Base-by-base conservation (phyloP, 257 asterid genomes). In the Solanum piurae region DNA sequence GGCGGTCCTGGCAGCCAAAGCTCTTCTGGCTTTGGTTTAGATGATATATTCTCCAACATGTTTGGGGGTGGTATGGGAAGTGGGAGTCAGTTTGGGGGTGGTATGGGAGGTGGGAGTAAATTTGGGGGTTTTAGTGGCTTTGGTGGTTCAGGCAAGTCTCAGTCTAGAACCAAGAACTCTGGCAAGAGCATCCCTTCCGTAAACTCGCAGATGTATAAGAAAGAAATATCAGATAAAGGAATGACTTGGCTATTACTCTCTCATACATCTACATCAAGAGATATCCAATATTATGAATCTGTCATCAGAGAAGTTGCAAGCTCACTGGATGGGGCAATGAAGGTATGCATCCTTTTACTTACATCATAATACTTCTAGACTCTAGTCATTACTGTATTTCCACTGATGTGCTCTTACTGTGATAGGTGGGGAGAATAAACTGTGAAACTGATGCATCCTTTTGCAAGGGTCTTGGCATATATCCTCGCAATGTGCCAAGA, bases 341-440 rank as follows among this genome's bases (percentile, higher is more conserved):
- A 95, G 99, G 99, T 97, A 91, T 82, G 85, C 46, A 42, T 71
- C 36, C 27, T n/a, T 83, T 76, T 68, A 36, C 58, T 23, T 21
- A 2, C 83, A 33, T 84, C 49, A 85, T 20, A 27, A 73, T 8
- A 20, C 60, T 37, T 5, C n/a, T 7, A n/a, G 27, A 25, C 68
- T 5, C n/a, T 7, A n/a, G 27, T 29, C 68, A 46, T 31, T 64
- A 52, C 64, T 86, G 38, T 89, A 33, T 60, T 5, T 46, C 18
- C 37, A 29, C 83, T 75, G 36, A 88, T 82, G 21, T 40, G 85
- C 27, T 55, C 14, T 86, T 64, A 36, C 64, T 88, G 83, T 77
- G 87, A 76, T 92, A 97, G 99, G 96, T 87, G 58, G 98, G 99
- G 86, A 92, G 94, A 86, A 83, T 95, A 88, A 94, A 95, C 88